These are phyloP conservation scores for Reutealis trisperma DNA, from an alignment of 345 rosid genomes.

Conservation along the genomic window DNA sequence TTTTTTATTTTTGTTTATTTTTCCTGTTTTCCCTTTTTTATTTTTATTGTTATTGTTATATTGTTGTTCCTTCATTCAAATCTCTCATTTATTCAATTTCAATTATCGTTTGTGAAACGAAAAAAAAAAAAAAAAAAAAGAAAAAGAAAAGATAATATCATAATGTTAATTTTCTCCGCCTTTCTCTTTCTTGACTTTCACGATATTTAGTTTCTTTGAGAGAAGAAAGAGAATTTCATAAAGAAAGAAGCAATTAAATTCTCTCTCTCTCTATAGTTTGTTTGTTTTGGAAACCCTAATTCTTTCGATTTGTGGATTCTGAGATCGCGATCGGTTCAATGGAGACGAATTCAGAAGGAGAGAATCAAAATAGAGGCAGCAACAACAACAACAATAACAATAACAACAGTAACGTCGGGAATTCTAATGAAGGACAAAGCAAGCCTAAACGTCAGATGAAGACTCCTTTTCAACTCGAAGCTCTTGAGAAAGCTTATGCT, in stretches of 20 bases:
- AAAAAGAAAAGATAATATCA: background rate
- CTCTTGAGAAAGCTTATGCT: conserved; percentile 83
- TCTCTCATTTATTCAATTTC: conserved; percentile 9
- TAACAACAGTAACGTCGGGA: conserved; percentile 6
- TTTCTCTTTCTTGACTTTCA: conserved; percentile 37
- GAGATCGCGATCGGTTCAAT: conserved; percentile 30
- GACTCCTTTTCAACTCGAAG: conserved; percentile 90
- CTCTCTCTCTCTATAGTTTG: conserved; percentile 1
- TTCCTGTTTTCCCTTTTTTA: conserved; percentile 30
- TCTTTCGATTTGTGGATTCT: background rate
- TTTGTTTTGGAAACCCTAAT: conserved; percentile 15
- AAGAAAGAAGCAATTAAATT: background rate
- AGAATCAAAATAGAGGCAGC: conserved; percentile 34
- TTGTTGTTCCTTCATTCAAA: conserved; percentile 20
- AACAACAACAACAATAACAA: conserved; percentile 26
- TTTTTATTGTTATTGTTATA: conserved; percentile 9
- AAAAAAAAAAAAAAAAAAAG: background rate
- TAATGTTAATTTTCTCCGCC: conserved; percentile 11
- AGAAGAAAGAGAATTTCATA: background rate
- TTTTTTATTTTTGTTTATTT: too few species aligned
- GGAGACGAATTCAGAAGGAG: conserved; percentile 69
- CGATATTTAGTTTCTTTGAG: conserved; percentile 29
- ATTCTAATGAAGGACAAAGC: conserved; percentile 47
- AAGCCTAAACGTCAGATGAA: conserved; percentile 99
- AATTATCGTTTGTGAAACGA: background rate